Base-by-base conservation (phyloP, 2,329 filamentous ascomycete genomes). In the Diaporthe ampelina region DNA sequence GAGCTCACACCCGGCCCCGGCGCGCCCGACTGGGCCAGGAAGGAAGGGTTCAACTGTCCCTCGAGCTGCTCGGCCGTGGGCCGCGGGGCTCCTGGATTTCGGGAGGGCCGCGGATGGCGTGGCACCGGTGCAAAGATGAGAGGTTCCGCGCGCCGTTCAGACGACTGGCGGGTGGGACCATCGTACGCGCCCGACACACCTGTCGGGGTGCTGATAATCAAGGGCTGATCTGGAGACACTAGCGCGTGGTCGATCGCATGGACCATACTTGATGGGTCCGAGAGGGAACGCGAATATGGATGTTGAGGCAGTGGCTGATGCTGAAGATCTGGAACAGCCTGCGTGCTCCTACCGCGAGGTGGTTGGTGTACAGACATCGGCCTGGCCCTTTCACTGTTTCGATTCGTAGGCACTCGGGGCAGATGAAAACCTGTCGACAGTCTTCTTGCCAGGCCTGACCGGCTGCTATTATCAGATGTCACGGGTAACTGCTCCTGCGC, bases 121-220 rank as follows among this genome's bases (percentile, higher is more conserved):
- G 88, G 86, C 6, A 91, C 83, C 0, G 90, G 90, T 0, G 89
- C 87, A 29, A 90, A 79, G 57, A 91, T 85, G 2, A 86, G 84
- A 1, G 86, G 84, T 50, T 88, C 87, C 3, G 79, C 79, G 17
- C 78, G 70, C 7, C 65, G 80, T 19, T 79, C 78, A n/a, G 82
- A 81, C 24, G 78, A 78, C 40, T 79, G 81, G 15, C 82, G 81
- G 8, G 78, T 78, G 2, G 87, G 86, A 1, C 82, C 78, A 73
- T 91, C 89, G 76, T 86, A 89, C 1, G 86, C 88, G 3, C 89
- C 89, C 0, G 85, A 82, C 11, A 91, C 85, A 21, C 90, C 90
- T 13, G 82, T 85, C 1, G 89, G 89, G 4, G 90, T 91, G 80
- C 89, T 91, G 79, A 91, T 91, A 71, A 91, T 91, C 35, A 91